These are phyloP conservation scores for Chenopodium formosanum DNA, from an alignment of 148 eudicot genomes.

Conservation along the genomic window DNA sequence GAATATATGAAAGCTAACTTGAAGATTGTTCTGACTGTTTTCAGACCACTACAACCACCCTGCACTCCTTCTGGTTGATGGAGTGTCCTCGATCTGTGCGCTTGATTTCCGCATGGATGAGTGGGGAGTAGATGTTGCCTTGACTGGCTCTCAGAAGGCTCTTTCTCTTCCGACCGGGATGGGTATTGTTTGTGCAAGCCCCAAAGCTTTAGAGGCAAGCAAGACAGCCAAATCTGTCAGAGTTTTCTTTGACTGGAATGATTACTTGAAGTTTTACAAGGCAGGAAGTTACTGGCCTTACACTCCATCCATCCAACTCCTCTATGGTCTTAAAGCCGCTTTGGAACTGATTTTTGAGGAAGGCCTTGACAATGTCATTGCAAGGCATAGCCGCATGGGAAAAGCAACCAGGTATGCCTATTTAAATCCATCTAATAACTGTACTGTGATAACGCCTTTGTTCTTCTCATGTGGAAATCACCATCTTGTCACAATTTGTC, in stretches of 20 bases:
- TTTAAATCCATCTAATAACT: not conserved
- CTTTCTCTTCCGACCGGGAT: constrained; percentile 95
- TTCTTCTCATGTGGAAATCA: too few species aligned
- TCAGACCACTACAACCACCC: constrained; percentile 96
- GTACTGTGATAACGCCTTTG: not conserved
- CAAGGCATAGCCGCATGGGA: constrained; percentile 81
- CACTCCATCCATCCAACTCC: constrained; percentile 95
- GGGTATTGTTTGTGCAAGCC: constrained; percentile 91
- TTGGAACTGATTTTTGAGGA: constrained; percentile 91
- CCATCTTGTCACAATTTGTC: too few species aligned
- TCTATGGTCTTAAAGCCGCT: constrained; percentile 87
- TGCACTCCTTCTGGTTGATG: constrained; percentile 88
- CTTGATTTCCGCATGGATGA: constrained; percentile 98
- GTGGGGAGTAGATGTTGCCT: constrained; percentile 96
- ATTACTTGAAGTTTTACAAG: constrained; percentile 92
- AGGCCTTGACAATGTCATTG: constrained; percentile 95
- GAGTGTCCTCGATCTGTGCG: constrained; percentile 97
- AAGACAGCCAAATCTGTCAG: constrained; percentile 85
- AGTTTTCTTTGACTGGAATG: constrained; percentile 96
- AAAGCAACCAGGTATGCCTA: constrained; percentile 75
- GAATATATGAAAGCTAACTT: not conserved
- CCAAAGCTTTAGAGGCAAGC: constrained; percentile 83
- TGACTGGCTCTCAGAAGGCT: constrained; percentile 99
- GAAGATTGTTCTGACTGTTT: constrained; percentile 16
- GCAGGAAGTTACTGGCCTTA: constrained; percentile 95